Conservation (phyloP, 352 stramenopile species). For the Phytophthora syringae region DNA sequence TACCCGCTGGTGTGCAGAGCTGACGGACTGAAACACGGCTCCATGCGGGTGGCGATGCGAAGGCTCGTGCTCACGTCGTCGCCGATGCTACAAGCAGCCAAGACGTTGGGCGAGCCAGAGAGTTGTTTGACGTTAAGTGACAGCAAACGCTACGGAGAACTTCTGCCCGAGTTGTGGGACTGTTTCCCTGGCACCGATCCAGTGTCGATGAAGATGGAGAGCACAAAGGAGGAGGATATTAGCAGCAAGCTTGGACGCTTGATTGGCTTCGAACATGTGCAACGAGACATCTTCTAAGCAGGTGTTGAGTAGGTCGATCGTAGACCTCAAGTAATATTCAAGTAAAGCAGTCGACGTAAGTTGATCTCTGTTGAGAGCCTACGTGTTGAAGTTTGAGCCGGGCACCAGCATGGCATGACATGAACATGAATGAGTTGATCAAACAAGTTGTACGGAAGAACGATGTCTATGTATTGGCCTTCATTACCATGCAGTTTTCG, state of each 20-base stretch:
- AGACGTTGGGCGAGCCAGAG: slow-evolving; percentile 47
- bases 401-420: too few species aligned
- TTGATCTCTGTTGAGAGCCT: too few species aligned
- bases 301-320: too few species aligned
- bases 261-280: slow-evolving; percentile 57
- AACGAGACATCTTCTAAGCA: slow-evolving; percentile 73
- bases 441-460: too few species aligned
- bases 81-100: slow-evolving; percentile 51
- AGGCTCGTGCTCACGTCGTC: slow-evolving; percentile 65
- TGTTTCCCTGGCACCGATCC: slow-evolving; percentile 51
- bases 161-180: slow-evolving; percentile 68
- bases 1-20: slow-evolving; percentile 64
- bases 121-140: slow-evolving; percentile 59
- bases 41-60: slow-evolving; percentile 54
- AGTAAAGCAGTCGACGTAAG: not conserved
- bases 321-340: slow-evolving; percentile 18
- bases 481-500: slow-evolving; percentile 49
- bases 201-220: slow-evolving; percentile 6
- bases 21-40: slow-evolving; percentile 62
- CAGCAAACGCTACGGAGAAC: slow-evolving; percentile 43
- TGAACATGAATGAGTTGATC: too few species aligned
- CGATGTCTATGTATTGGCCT: slow-evolving; percentile 39
- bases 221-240: slow-evolving; percentile 43
- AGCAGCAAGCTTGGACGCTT: slow-evolving; percentile 70
- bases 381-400: too few species aligned